phyloP scores from a whole-genome alignment of 2,329 filamentous ascomycete species.

The Verticillium dahliae region DNA sequence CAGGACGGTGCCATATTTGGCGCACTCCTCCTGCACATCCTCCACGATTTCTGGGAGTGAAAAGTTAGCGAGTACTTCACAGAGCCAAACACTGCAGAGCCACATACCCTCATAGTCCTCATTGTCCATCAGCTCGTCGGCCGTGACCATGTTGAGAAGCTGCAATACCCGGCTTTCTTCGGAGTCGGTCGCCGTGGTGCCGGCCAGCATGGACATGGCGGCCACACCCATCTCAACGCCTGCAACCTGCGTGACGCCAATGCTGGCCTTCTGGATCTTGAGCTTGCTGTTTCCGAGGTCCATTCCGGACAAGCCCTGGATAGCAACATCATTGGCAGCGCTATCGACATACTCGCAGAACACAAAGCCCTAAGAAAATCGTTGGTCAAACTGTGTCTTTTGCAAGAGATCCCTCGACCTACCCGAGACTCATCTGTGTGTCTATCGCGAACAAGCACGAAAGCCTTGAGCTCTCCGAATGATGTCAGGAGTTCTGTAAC shows the following conservation, averaged over 20 bases:
- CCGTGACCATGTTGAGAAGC: conserved; percentile 96
- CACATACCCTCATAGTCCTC: conserved; percentile 86
- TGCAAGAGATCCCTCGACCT: conserved; percentile 26
- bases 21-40: conserved; percentile 87
- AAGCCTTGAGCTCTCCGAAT: conserved; percentile 90
- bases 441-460: conserved; percentile 81
- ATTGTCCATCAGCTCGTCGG: conserved; percentile 86
- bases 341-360: conserved; percentile 93
- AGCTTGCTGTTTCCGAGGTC: conserved; percentile 82
- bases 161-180: conserved; percentile 83
- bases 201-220: conserved; percentile 95
- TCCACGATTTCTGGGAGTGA: conserved; percentile 76
- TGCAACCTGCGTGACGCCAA: conserved; percentile 86
- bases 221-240: conserved; percentile 94
- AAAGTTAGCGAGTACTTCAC: not conserved
- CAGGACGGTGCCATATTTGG: conserved; percentile 78
- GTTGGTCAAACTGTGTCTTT: conserved; percentile 19
- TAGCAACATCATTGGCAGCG: conserved; percentile 70
- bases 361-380: conserved; percentile 66
- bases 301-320: conserved; percentile 89
- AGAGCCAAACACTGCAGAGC: no score
- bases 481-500: conserved; percentile 83
- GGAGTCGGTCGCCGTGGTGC: conserved; percentile 71
- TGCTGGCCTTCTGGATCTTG: conserved; percentile 81
- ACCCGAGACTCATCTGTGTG: conserved; percentile 82